Evolutionary conservation across 2,329 filamentous ascomycete species (phyloP).

Genomic region (Neurospora crassa): DNA sequence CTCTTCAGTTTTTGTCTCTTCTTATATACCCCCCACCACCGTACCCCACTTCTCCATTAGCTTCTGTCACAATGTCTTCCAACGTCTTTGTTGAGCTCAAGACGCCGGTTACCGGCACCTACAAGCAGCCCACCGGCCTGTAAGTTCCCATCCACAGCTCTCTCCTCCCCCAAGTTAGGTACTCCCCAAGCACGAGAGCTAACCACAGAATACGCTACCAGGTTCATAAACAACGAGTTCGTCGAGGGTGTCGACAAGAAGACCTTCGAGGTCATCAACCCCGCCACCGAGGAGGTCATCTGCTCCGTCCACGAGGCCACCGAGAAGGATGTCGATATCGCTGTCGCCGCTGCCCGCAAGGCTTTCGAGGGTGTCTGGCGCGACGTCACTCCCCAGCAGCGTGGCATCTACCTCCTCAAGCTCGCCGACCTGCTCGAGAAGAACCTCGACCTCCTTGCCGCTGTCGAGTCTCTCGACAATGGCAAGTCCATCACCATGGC

Average conservation of each 20-base stretch:
- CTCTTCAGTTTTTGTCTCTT: neutral
- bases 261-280: constrained; percentile 90
- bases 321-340: constrained; percentile 76
- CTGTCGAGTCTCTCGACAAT: constrained; percentile 82
- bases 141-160: constrained; percentile 27
- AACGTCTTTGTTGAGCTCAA: constrained; percentile 44
- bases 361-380: constrained; percentile 71
- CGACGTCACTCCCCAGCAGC: constrained; percentile 57
- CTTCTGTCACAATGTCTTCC: constrained; percentile 20
- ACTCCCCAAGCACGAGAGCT: constrained; percentile 12
- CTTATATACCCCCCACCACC: constrained; percentile 1
- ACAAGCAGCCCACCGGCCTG: constrained; percentile 53
- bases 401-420: constrained; percentile 61
- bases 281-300: constrained; percentile 75
- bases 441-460: constrained; percentile 65
- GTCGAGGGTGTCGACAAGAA: constrained; percentile 75
- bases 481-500: constrained; percentile 74
- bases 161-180: neutral
- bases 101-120: constrained; percentile 54
- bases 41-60: neutral
- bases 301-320: constrained; percentile 73
- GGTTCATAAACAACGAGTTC: constrained; percentile 92
- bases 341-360: constrained; percentile 76
- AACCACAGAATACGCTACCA: constrained; percentile 26
- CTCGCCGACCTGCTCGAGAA: constrained; percentile 74